Evolutionary conservation across 1,284 basidiomycete species (phyloP).

Genomic region (Malassezia brasiliensis): DNA sequence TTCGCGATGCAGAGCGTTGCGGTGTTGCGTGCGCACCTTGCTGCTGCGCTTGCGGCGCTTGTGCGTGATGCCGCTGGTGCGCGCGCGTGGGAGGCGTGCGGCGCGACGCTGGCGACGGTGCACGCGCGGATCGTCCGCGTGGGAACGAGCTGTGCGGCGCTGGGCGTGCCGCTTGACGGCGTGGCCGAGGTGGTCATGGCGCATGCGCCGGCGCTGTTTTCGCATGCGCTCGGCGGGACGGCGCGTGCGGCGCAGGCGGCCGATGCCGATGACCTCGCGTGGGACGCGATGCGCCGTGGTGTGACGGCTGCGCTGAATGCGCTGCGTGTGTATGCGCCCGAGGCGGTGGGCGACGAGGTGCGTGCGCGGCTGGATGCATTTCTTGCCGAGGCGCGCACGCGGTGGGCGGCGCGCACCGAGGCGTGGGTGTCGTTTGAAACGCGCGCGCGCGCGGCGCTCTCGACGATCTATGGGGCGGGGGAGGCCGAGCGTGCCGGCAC

Average conservation of each 20-base stretch:
- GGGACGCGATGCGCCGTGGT: not conserved
- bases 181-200: not conserved
- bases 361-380: not conserved
- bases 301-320: slow-evolving; percentile 10
- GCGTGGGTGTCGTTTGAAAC: no score
- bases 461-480: no score
- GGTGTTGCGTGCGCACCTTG: not conserved
- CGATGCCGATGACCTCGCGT: no score
- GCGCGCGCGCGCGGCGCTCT: no score
- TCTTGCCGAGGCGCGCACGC: not conserved
- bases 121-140: not conserved
- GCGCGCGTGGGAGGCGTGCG: not conserved
- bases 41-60: not conserved
- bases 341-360: not conserved
- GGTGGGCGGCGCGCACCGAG: no score
- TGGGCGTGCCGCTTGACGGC: not conserved
- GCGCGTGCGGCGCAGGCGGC: no score
- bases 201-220: not conserved
- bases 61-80: not conserved
- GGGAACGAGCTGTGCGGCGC: not conserved
- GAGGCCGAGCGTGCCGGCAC: no score
- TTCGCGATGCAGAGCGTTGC: slow-evolving; percentile 1
- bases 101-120: not conserved
- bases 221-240: not conserved
- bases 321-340: slow-evolving; percentile 13